Evolutionary conservation across 306 rosid genomes (phyloP).

Genomic region (Luffa aegyptiaca): DNA sequence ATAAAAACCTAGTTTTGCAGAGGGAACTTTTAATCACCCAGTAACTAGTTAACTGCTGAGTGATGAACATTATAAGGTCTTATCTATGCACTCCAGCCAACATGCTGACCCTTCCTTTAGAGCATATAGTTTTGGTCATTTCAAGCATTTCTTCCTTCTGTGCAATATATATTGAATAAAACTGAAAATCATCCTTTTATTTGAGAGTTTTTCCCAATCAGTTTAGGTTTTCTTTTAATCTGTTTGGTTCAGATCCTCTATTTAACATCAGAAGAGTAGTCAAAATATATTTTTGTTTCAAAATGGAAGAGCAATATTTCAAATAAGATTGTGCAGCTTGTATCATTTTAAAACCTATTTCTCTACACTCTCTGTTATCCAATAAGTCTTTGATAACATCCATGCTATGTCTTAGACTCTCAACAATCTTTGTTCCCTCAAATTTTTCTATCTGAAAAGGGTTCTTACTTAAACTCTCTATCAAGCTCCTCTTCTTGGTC

Average conservation of each 20-base stretch:
- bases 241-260: neutral
- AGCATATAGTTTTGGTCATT: neutral
- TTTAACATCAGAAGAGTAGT: neutral
- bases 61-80: neutral
- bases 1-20: neutral
- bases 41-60: neutral
- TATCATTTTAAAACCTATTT: neutral
- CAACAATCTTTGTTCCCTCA: neutral
- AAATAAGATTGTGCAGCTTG: neutral
- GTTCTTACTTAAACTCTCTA: conserved; percentile 4
- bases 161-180: neutral
- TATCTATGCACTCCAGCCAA: neutral
- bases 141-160: neutral
- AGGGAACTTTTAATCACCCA: neutral
- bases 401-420: neutral
- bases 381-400: neutral
- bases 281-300: neutral
- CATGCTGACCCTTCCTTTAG: neutral
- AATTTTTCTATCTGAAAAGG: neutral
- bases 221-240: neutral
- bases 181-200: neutral
- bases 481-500: conserved; percentile 13
- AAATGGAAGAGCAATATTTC: neutral
- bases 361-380: neutral
- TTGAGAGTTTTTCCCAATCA: neutral